Percentiles rank a stretch among this genome's conserved stretches.
These are phyloP conservation scores for Tricladium varicosporioides DNA, from an alignment of 2,329 filamentous ascomycete species.

Conservation along the genomic window DNA sequence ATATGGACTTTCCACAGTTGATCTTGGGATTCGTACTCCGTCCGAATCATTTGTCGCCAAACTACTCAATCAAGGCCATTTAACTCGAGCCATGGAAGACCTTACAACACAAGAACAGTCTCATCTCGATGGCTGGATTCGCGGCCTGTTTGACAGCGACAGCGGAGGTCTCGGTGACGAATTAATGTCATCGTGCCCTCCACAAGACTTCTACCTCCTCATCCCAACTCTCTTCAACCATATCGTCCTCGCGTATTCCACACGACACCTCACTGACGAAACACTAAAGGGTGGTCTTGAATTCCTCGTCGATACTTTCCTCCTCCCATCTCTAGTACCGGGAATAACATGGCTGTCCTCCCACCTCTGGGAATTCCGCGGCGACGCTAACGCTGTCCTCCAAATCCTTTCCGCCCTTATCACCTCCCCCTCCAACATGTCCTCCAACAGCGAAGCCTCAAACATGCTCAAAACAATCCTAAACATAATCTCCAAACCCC, in stretches of 20 bases:
- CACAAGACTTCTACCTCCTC: slow-evolving; percentile 78
- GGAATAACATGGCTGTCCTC: slow-evolving; percentile 70
- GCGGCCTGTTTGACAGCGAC: slow-evolving; percentile 73
- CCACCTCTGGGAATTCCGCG: slow-evolving; percentile 65
- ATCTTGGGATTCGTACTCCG: slow-evolving; percentile 57
- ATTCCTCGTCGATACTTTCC: slow-evolving; percentile 76
- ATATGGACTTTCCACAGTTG: slow-evolving; percentile 62
- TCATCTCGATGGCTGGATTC: slow-evolving; percentile 72
- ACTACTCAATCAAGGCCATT: slow-evolving; percentile 58
- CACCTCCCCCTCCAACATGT: slow-evolving; percentile 62
- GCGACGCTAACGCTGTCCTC: slow-evolving; percentile 66
- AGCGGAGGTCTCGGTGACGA: slow-evolving; percentile 74
- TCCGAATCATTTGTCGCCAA: slow-evolving; percentile 66
- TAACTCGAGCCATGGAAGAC: slow-evolving; percentile 56
- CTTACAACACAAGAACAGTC: slow-evolving; percentile 61
- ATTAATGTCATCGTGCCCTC: slow-evolving; percentile 76
- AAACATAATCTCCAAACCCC: slow-evolving; percentile 65
- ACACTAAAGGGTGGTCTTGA: slow-evolving; percentile 73
- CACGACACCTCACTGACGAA: slow-evolving; percentile 64
- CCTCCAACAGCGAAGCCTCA: slow-evolving; percentile 58
- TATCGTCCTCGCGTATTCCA: slow-evolving; percentile 68
- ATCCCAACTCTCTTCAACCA: slow-evolving; percentile 76
- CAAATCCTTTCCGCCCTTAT: slow-evolving; percentile 72
- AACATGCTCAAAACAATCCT: slow-evolving; percentile 70
- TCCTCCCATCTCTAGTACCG: slow-evolving; percentile 74